Conservation (phyloP, 768 basidiomycete species). For the Podaxis carcinomalis region DNA sequence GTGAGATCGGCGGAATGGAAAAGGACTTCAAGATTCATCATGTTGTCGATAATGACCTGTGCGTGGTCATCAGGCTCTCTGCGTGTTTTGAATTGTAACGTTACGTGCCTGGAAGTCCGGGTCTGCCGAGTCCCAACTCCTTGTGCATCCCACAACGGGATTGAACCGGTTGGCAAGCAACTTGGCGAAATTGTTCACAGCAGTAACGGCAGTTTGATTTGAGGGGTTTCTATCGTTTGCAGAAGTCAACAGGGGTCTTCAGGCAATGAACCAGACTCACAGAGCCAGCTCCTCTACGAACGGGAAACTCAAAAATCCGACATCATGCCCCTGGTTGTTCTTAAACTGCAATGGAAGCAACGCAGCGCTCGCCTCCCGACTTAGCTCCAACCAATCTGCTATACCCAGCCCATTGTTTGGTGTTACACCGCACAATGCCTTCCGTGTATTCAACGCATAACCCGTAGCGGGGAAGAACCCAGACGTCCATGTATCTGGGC, state of each 20-base stretch:
- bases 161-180: constrained; percentile 56
- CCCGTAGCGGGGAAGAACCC: constrained; percentile 62
- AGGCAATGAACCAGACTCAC: constrained; percentile 31
- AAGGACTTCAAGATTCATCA: constrained; percentile 76
- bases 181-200: constrained; percentile 53
- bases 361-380: constrained; percentile 45
- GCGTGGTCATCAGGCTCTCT: background rate
- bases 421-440: constrained; percentile 40
- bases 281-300: constrained; percentile 58
- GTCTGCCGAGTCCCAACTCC: constrained; percentile 62
- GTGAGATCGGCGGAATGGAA: constrained; percentile 56
- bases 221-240: constrained; percentile 40
- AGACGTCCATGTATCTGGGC: constrained; percentile 59
- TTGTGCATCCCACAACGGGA: constrained; percentile 59
- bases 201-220: constrained; percentile 51
- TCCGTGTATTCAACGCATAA: constrained; percentile 56
- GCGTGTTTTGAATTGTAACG: background rate
- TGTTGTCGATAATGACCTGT: constrained; percentile 74
- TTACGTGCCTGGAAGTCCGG: constrained; percentile 51
- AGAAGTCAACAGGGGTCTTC: background rate
- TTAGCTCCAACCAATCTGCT: constrained; percentile 57
- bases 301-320: constrained; percentile 68
- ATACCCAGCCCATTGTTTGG: constrained; percentile 30
- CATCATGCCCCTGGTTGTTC: constrained; percentile 58
- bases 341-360: constrained; percentile 44